phyloP scores from a whole-genome alignment of 192 early-diverging fungal genomes.

The Coemansia sp. region DNA sequence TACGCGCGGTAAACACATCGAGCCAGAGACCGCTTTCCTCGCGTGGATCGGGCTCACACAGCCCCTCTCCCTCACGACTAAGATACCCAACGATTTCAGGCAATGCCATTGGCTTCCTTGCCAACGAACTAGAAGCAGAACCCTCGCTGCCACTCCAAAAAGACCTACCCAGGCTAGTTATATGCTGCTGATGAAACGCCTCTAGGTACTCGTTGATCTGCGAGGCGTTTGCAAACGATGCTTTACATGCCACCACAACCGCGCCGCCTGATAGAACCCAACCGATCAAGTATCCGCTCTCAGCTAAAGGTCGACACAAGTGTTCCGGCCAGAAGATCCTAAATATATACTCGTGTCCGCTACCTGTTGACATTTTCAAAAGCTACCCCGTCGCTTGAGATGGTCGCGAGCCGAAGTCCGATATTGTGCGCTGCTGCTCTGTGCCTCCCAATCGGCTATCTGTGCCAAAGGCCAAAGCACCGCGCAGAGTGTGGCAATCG shows the following conservation, averaged over 20 bases:
- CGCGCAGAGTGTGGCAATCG: constrained; percentile 24
- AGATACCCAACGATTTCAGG: constrained; percentile 44
- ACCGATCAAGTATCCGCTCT: constrained; percentile 50
- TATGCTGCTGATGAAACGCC: constrained; percentile 20
- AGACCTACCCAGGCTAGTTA: neutral
- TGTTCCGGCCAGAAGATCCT: constrained; percentile 46
- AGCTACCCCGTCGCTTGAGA: constrained; percentile 55
- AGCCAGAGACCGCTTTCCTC: constrained; percentile 46
- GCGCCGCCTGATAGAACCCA: constrained; percentile 32
- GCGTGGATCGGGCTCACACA: constrained; percentile 46
- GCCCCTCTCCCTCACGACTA: constrained; percentile 51
- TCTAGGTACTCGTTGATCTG: constrained; percentile 26
- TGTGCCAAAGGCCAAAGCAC: constrained; percentile 47
- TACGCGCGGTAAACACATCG: constrained; percentile 47
- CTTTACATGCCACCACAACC: constrained; percentile 44
- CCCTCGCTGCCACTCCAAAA: neutral
- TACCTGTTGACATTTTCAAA: constrained; percentile 16
- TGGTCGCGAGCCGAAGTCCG: constrained; percentile 51
- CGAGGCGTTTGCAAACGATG: constrained; percentile 33
- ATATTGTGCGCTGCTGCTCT: constrained; percentile 30
- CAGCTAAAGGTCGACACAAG: constrained; percentile 23
- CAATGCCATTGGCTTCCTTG: constrained; percentile 2
- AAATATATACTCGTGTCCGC: constrained; percentile 16
- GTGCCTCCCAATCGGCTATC: constrained; percentile 49
- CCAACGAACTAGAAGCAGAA: neutral